These are phyloP conservation scores for Durusdinium trenchii DNA, from an alignment of 73 alveolate species.

Conservation along the genomic window DNA sequence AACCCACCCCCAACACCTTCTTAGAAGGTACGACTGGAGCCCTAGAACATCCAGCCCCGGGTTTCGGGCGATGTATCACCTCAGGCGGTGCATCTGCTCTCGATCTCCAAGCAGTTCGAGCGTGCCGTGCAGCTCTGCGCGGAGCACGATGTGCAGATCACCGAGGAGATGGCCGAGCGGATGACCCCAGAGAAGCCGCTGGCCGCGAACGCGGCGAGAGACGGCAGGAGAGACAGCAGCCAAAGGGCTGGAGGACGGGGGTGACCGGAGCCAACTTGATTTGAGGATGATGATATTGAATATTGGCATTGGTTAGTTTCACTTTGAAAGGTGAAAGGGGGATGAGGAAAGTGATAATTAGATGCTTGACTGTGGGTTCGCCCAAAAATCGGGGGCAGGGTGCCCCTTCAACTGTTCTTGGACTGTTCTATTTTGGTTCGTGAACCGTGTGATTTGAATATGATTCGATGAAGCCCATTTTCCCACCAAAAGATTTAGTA, in stretches of 20 bases:
- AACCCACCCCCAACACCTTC: too few relatives aligned
- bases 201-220: slow-evolving; percentile 20
- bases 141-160: slow-evolving; percentile 97
- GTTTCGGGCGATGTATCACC: neutral
- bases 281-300: neutral
- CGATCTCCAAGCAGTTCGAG: slow-evolving; percentile 97
- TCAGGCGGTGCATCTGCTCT: slow-evolving; percentile 97
- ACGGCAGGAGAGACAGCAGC: too few relatives aligned
- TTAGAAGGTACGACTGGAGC: too few relatives aligned
- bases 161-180: slow-evolving; percentile 98
- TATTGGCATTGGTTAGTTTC: too few relatives aligned
- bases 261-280: neutral
- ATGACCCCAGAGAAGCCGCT: slow-evolving; percentile 97
- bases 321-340: neutral
- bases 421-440: too few relatives aligned
- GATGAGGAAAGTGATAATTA: neutral
- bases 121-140: slow-evolving; percentile 97
- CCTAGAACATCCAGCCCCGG: too few relatives aligned
- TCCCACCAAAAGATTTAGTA: too few relatives aligned
- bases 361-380: neutral
- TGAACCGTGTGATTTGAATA: too few relatives aligned
- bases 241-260: neutral
- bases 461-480: too few relatives aligned
- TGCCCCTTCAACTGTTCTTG: too few relatives aligned
- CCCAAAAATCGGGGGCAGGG: neutral